Evolutionary conservation across 805 yeast genomes (phyloP), one percentile per base, ranked within the genome.

Genomic region (Candida golubevii): DNA sequence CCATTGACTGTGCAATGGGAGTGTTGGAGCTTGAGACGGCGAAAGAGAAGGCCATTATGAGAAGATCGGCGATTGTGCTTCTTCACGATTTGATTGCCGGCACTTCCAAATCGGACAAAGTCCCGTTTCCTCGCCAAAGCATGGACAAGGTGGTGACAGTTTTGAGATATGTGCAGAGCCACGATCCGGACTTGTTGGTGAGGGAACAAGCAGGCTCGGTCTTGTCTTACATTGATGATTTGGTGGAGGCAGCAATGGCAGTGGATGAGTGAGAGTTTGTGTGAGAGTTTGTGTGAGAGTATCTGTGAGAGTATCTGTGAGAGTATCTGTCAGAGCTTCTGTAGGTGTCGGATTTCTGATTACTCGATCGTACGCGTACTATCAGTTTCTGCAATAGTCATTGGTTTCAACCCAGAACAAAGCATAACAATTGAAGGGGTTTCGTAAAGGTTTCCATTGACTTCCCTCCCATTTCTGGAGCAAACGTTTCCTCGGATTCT

Each of bases 1-100:
- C 83, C 8, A 63, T 87, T 36, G 97, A 89, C 57, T 82, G 95
- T 57, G 80, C 87, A 0, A 60, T 85, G 29, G 96, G 96, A 7
- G 75, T 91, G 0, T 60, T 93, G 41, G 81, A 60, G 55, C 77
- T 71, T 75, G 96, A 72, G 60, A 68, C 56, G 23, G 50, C 48
- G 1, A 59, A 51, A 39, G 73, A 72, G 2, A 65, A 62, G n/a
- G 72, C 83, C 57, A 64, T 82, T 0, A 74, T 89, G 76, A 72
- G 95, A 49, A 71, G 97, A 33, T 71, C 95, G 1, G 88, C 96
- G 0, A 72, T 88, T 3, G 85, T 83, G 10, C 61, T 89, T 23
- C 64, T 88, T 2, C 72, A 76, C 50, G 91, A 84, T 57, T 61
- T 85, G 41, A 59, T 84, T 2, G 33, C 65, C n/a, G 75, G 74